A percentile compares a stretch with the other conserved stretches of the same genome.
Conservation (phyloP, 2,329 filamentous ascomycete species). For the Teratosphaeria viscida region DNA sequence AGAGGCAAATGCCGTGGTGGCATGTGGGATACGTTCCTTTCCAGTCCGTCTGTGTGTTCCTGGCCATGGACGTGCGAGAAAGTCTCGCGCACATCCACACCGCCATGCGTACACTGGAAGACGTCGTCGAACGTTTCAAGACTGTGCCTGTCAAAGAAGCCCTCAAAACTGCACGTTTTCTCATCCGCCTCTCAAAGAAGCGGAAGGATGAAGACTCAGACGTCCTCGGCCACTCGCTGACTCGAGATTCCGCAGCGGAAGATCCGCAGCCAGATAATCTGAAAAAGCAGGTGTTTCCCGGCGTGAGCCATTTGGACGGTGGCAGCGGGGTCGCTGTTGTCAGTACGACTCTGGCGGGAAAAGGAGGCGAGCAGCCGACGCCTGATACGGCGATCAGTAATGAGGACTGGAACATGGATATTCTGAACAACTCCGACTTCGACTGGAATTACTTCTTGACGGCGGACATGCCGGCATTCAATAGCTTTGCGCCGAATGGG, state of each 20-base stretch:
- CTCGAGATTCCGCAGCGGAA: slow-evolving; percentile 9
- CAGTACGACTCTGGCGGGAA: background rate
- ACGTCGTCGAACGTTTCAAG: slow-evolving; percentile 22
- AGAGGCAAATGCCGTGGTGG: slow-evolving; percentile 43
- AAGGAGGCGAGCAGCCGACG: background rate
- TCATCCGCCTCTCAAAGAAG: slow-evolving; percentile 43
- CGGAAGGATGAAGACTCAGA: slow-evolving; percentile 38
- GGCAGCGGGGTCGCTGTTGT: background rate
- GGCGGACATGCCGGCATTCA: slow-evolving; percentile 23
- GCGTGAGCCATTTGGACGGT: background rate
- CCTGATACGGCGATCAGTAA: slow-evolving; percentile 16
- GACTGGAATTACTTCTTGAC: slow-evolving; percentile 25
- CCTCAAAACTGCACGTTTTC: slow-evolving; percentile 43
- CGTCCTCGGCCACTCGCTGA: slow-evolving; percentile 20
- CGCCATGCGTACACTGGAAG: slow-evolving; percentile 35
- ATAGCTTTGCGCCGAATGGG: slow-evolving; percentile 23
- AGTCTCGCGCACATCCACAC: slow-evolving; percentile 40
- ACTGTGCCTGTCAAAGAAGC: slow-evolving; percentile 39
- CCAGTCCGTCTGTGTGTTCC: slow-evolving; percentile 45
- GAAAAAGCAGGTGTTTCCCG: background rate
- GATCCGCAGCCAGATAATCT: slow-evolving; percentile 12
- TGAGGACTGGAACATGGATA: slow-evolving; percentile 25
- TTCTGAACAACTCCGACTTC: slow-evolving; percentile 22
- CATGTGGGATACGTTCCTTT: slow-evolving; percentile 52
- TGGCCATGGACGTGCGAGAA: slow-evolving; percentile 45